Base-by-base conservation (phyloP, 148 eudicot genomes). In the Rhododendron griersonianum region DNA sequence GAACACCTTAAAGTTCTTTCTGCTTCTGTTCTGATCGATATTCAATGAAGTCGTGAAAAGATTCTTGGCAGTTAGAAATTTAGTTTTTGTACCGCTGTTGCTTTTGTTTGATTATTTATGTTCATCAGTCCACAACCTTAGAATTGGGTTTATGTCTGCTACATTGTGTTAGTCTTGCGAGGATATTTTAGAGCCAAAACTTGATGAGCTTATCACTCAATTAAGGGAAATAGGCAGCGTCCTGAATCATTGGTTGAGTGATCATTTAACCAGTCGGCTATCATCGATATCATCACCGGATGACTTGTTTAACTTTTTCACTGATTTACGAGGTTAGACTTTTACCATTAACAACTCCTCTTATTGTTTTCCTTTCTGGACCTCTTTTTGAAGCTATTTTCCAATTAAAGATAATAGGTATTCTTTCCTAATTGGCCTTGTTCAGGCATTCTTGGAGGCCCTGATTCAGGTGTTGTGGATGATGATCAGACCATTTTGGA, bases 401-500 rank as follows among this genome's bases (percentile, higher is more conserved):
- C 67, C 47, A 18, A 2, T 21, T 14, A 30, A 80, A 79, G 2
- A 37, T 73, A 73, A 28, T 45, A 19, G 11, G n/a, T 11, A 18
- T 16, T 55, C 21, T 25, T 82, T 61, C 11, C 50, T 86, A 51
- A 69, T 71, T 65, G 81, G 50, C 71, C 63, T 59, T 88, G 71
- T 75, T 45, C 81, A 96, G 99, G 96, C 80, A 91, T 94, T 53
- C 90, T 95, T 51, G 98, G 93, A 48, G 96, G 92, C 19, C 82
- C 93, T 59, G 98, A 92, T 44, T 87, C 96, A 57, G 90, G 83
- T 90, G 91, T 86, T 76, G 71, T 93, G 87, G 99, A 97, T 87
- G 98, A 97, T 91, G 98, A 97, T 87, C 98, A 94, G 87, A 93
- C 93, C 80, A 92, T 88, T 87, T 90, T 97, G 92, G 99, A 97